Percentiles rank a stretch among this genome's conserved stretches.
These are phyloP conservation scores for Solanum virginianum DNA, from an alignment of 257 asterid species.

Conservation along the genomic window DNA sequence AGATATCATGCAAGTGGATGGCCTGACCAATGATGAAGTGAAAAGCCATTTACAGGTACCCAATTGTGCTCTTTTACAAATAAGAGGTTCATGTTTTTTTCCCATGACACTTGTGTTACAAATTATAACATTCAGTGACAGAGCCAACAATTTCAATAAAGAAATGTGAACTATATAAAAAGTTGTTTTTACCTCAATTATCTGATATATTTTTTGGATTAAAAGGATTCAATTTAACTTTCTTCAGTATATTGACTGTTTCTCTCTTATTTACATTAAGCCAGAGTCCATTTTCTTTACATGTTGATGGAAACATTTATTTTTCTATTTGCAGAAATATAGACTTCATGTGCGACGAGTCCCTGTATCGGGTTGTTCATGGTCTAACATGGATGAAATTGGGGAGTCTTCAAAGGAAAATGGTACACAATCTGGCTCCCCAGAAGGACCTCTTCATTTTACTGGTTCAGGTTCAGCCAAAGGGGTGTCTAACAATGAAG, in stretches of 20 bases:
- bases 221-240: background rate
- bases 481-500: slow-evolving; percentile 23
- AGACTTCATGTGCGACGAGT: slow-evolving; percentile 43
- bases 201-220: background rate
- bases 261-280: background rate
- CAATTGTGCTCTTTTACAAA: background rate
- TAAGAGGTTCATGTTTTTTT: background rate
- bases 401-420: slow-evolving; percentile 14
- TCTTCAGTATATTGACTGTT: background rate
- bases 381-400: slow-evolving; percentile 7
- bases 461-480: slow-evolving; percentile 26
- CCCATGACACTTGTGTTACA: background rate
- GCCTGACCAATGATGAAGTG: slow-evolving; percentile 28
- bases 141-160: background rate
- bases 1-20: slow-evolving; percentile 25
- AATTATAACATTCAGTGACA: background rate
- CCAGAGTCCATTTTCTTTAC: background rate
- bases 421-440: slow-evolving; percentile 29
- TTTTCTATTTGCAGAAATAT: slow-evolving; percentile 29
- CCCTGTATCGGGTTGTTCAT: background rate
- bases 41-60: slow-evolving; percentile 37
- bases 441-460: slow-evolving; percentile 46
- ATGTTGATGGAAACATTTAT: background rate
- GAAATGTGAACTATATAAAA: background rate
- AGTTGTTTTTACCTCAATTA: background rate